Base-by-base conservation (phyloP, 2,329 filamentous ascomycete species). In the Talaromyces marneffei region DNA sequence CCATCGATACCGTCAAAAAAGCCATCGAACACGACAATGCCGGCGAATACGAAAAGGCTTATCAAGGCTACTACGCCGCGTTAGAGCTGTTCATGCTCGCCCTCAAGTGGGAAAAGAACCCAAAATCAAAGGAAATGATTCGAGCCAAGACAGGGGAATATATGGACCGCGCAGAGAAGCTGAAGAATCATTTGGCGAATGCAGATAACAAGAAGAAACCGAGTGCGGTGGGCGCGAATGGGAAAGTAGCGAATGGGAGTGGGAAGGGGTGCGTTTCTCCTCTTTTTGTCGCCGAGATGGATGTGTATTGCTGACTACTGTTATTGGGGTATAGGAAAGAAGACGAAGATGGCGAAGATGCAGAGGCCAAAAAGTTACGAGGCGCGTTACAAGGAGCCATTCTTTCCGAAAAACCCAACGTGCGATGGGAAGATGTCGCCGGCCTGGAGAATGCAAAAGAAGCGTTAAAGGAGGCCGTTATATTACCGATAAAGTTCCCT, bases 21-120 rank as follows among this genome's bases (percentile, higher is more conserved):
- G 94, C 94, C 68, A 97, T 99, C 80, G 92, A 96, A 75, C 87
- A 90, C 70, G 94, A 99, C 80, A 96, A 93, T 67, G 89, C 90
- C 50, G 92, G 91, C 74, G 91, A 97, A 74, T 99, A 99, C 79
- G 92, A 97, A 71, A 93, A 95, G 77, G 94, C 94, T 61, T 97
- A 97, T 76, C 90, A 96, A 74, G 84, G 89, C 65, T 99, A 99
- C 85, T 97, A 96, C 81, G 88, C 91, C 68, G 88, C 93, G 57
- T 89, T 99, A 69, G 93, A 99, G 79, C 86, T 97, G 62, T 99
- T 97, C 82, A 96, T 99, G 90, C 89, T 97, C 64, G 94, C 94
- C 35, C 84, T 99, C 63, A 99, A 99, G 82, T 99, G 93, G 93
- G 94, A 99, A 81, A 99, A 97, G 85, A 97, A 97, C 79, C 87